These are phyloP conservation scores for Cercophora samala DNA, from an alignment of 495 filamentous ascomycete genomes.

Conservation along the genomic window DNA sequence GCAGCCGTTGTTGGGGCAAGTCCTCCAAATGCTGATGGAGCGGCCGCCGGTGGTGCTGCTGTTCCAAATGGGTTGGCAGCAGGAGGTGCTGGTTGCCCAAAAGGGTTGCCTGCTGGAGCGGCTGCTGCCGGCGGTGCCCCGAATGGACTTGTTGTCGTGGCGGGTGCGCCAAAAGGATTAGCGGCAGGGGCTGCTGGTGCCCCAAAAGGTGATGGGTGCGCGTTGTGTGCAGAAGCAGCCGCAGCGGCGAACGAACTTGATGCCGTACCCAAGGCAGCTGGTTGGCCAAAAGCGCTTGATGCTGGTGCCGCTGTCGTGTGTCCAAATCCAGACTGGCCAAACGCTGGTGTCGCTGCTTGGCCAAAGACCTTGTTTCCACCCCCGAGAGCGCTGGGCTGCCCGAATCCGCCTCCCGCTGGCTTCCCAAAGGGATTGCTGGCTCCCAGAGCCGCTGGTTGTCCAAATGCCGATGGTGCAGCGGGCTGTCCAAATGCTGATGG, in stretches of 20 bases:
- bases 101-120: neutral
- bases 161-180: conserved; percentile 27
- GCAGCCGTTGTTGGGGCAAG: neutral
- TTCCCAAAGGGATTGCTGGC: conserved; percentile 34
- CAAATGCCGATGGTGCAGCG: conserved; percentile 20
- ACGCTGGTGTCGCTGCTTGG: conserved; percentile 14
- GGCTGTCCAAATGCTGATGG: conserved; percentile 21
- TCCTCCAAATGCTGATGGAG: neutral
- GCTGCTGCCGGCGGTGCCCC: conserved; percentile 16
- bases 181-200: neutral
- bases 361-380: conserved; percentile 31
- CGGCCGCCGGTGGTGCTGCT: conserved; percentile 13
- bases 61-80: conserved; percentile 22
- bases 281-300: conserved; percentile 26
- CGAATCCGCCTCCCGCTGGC: conserved; percentile 32
- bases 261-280: conserved; percentile 25
- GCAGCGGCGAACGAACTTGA: conserved; percentile 29
- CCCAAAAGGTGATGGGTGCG: conserved; percentile 8
- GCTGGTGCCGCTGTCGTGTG: neutral
- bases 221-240: conserved; percentile 13
- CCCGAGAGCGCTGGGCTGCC: conserved; percentile 32
- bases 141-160: conserved; percentile 31
- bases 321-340: conserved; percentile 17
- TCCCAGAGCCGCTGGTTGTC: conserved; percentile 32
- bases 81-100: neutral